A percentile compares a stretch with the other conserved stretches of the same genome.
Conservation (phyloP, 225 moss, liverwort and hornwort species). For the Polytrichum commune region DNA sequence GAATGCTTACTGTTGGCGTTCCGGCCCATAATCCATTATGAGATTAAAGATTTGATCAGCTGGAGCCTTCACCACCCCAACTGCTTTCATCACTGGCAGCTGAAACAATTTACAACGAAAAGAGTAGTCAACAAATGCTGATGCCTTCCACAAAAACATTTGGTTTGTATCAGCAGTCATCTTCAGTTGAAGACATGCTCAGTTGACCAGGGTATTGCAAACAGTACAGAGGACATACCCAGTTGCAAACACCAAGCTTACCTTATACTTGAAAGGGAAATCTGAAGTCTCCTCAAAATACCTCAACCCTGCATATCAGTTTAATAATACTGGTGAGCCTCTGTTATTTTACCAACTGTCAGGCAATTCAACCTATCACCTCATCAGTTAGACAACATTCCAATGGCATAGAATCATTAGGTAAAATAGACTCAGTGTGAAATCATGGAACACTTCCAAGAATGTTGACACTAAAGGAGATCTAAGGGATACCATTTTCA, state of each 20-base stretch:
- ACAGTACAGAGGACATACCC: slow-evolving; percentile 5
- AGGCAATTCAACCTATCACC: not conserved
- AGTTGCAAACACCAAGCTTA: slow-evolving; percentile 11
- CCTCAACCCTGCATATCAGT: slow-evolving; percentile 46
- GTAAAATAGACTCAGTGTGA: too few species aligned
- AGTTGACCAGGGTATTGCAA: too few species aligned
- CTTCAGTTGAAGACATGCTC: not conserved
- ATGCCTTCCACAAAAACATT: not conserved
- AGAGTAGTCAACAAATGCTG: not conserved
- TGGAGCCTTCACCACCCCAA: slow-evolving; percentile 74
- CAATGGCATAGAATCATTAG: too few species aligned
- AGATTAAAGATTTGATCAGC: slow-evolving; percentile 72
- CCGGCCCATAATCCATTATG: slow-evolving; percentile 65
- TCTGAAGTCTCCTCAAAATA: slow-evolving; percentile 50
- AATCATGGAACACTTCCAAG: too few species aligned
- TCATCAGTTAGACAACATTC: too few species aligned
- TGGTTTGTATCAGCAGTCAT: not conserved
- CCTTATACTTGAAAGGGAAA: slow-evolving; percentile 48
- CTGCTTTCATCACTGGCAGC: slow-evolving; percentile 78
- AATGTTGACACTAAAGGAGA: too few species aligned
- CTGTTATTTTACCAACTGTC: slow-evolving; percentile 15
- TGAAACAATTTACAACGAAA: slow-evolving; percentile 24
- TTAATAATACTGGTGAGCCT: slow-evolving; percentile 4
- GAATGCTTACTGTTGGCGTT: slow-evolving; percentile 64
- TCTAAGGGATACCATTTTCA: slow-evolving; percentile 42